Evolutionary conservation across 768 basidiomycete species (phyloP).

Genomic region (Rhizopogon vulgaris): DNA sequence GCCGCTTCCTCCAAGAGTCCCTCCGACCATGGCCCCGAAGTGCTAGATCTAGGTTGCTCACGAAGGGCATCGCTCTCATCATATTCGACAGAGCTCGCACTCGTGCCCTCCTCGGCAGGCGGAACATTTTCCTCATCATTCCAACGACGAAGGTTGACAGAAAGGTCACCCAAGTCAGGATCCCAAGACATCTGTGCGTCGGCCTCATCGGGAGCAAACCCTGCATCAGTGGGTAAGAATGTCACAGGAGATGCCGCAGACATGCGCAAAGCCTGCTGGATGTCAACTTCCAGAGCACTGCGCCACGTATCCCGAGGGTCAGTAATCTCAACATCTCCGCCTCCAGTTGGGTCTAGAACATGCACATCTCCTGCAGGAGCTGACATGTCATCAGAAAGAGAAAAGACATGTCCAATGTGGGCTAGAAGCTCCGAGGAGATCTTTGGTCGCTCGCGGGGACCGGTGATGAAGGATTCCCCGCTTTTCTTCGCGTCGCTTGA

Average conservation of each 20-base stretch:
- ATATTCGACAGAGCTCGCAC: not conserved
- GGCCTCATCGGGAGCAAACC: not conserved
- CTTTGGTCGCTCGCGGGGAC: not conserved
- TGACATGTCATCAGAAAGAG: not conserved
- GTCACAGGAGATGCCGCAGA: not conserved
- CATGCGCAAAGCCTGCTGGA: not conserved
- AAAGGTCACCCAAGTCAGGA: not conserved
- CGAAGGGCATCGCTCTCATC: not conserved
- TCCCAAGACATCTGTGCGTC: not conserved
- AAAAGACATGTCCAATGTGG: not conserved
- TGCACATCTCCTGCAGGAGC: not conserved
- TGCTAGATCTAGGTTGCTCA: not conserved
- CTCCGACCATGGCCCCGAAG: not conserved
- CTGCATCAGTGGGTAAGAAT: not conserved
- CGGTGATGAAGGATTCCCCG: not conserved
- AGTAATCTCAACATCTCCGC: not conserved
- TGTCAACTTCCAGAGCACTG: not conserved
- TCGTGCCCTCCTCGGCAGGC: not conserved
- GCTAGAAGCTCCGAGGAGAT: not conserved
- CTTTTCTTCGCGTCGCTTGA: not conserved
- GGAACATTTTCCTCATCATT: not conserved
- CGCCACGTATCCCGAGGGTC: not conserved
- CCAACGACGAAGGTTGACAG: not conserved
- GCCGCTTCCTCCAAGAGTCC: not conserved
- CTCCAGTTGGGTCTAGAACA: not conserved